phyloP scores from a whole-genome alignment of 1,284 basidiomycete genomes.

The Sanghuangporus baumii region DNA sequence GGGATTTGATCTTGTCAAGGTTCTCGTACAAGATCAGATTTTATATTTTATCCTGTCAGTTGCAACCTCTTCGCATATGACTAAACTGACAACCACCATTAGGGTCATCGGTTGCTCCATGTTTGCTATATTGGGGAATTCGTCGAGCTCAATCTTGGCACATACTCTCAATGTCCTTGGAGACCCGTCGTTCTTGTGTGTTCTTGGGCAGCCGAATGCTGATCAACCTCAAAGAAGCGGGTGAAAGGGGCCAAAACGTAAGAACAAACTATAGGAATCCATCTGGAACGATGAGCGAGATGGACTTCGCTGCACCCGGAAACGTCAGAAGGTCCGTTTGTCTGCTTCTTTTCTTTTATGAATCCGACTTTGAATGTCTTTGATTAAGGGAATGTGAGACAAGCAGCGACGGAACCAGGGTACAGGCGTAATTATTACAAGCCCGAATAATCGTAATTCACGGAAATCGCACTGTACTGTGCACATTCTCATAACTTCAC shows the following conservation, averaged over 20 bases:
- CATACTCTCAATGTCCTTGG: neutral
- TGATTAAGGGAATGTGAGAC: too few relatives aligned
- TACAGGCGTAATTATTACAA: too few relatives aligned
- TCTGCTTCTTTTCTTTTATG: neutral
- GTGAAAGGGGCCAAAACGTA: neutral
- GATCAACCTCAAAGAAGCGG: neutral
- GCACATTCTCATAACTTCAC: too few relatives aligned
- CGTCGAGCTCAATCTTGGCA: neutral
- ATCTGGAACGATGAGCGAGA: neutral
- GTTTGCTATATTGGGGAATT: neutral
- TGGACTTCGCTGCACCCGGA: neutral
- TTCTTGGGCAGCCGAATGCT: neutral
- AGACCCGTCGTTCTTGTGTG: neutral
- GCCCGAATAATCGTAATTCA: too few relatives aligned
- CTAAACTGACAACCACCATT: neutral
- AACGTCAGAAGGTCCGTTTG: neutral
- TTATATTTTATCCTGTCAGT: neutral
- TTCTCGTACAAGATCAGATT: neutral
- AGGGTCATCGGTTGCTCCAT: neutral
- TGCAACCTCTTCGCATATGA: neutral
- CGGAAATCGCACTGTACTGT: too few relatives aligned
- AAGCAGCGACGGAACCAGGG: too few relatives aligned
- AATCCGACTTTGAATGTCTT: too few relatives aligned
- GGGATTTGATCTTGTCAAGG: neutral
- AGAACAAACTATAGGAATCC: neutral